Evolutionary conservation across 768 basidiomycete species (phyloP), one percentile per base, ranked within the genome.

Genomic region (Tulasnella sp.): DNA sequence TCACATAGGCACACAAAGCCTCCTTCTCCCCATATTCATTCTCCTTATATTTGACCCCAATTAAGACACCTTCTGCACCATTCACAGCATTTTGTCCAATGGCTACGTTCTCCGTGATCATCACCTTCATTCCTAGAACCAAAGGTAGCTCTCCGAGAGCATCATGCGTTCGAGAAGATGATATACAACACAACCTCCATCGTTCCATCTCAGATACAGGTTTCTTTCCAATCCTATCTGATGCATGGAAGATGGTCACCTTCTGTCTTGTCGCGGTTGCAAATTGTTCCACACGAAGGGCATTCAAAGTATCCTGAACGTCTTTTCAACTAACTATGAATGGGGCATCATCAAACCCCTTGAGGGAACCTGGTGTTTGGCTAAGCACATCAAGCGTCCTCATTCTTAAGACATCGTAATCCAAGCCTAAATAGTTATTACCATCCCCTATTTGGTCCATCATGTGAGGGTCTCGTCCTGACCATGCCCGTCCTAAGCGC

Each of bases 71-170:
- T 0, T 41, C 49, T 15, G 62, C 62, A 0, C 73, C 73, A 62
- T 74, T 74, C 0, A 73, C 69, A 32, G 73, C 56, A 0, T 73
- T 72, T 5, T 63, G 62, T 21, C 65, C 53, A 0, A 74, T 67
- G 45, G 74, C 72, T 56, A 65, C 72, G 48, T 74, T 75, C n/a
- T 69, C 65, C 0, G 51, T 46, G 35, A 58, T 39, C 17, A 58
- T 58, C 2, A 58, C 57, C 25, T 49, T 49, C 57, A 58, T 58
- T 21, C 50, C 57, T 4, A 21, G 39, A 29, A 58, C 48, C 17
- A 58, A 31, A 5, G 57, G 57, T 25, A 58, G 14, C 5, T 7
- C 23, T 12, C 57, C 57, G 12, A 55, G 37, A 19, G n/a, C 12
- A 14, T 53, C 36, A 9, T 31, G 8, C 2, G 41, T 42, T 7